Evolutionary conservation across 2,329 filamentous ascomycete genomes (phyloP), one percentile per base, ranked within the genome.

Genomic region (Davidsoniella neocaledoniae): DNA sequence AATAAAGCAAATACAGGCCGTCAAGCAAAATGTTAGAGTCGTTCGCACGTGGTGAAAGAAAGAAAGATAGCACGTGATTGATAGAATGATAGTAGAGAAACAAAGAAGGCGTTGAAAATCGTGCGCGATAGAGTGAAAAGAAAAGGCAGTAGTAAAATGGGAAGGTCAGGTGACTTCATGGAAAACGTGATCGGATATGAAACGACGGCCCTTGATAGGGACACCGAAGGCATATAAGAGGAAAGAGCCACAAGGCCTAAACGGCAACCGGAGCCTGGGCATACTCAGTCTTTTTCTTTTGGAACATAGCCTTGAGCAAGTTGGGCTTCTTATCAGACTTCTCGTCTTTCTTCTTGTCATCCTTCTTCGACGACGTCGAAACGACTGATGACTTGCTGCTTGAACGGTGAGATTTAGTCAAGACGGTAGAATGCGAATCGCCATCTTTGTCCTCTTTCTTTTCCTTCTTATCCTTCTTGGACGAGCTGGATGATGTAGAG

Each of bases 281-380:
- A 43, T 48, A 48, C 16, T 49, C 42, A 1, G 46, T 65, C 61
- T 72, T 72, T 62, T 73, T 76, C 62, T 66, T 71, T 65, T 72
- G 74, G 58, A 79, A 77, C 51, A 78, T 55, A 2, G 67, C 62
- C 64, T 76, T 77, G 54, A 79, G 67, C 72, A 77, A 73, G 57
- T 69, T 76, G 39, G 58, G 62, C 48, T 60, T 59, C 57, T 66
- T 69, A 54, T 65, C 64, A 56, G 71, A 66, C 65, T 57, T 54
- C 65, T 61, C 56, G 55, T 48, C 60, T 55, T 53, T 58, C 51
- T 55, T 48, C 39, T 47, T 48, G 8, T 48, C 23, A 10, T 43
- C 33, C 43, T 47, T 47, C 36, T 44, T 45, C 5, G 46, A 43
- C 4, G 43, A 43, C 8, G 43, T 48, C 10, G 43, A 39, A 8